Evolutionary conservation across 352 stramenopile genomes (phyloP), one percentile per base, ranked within the genome.

Genomic region (Globisporangium alternatum): DNA sequence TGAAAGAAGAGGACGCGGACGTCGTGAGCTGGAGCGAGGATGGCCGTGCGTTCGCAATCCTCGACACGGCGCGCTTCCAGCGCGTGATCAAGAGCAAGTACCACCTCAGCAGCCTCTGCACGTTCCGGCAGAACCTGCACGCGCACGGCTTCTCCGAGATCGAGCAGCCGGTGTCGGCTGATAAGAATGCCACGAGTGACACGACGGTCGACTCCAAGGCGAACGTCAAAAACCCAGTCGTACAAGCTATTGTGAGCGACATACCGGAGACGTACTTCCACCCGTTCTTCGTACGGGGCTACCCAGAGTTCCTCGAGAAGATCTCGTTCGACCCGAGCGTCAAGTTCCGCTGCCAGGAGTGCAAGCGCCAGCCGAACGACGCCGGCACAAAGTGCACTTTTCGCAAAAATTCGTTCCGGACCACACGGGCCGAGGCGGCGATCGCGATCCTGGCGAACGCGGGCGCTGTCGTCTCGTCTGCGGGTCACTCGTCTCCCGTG

Each of bases 291-390:
- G 58, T 43, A 21, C 13, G 47, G 13, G 58, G 58, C 3, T 28
- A 30, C 15, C 58, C 58, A 1, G 58, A 47, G 9, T 28, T 49
- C 37, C 58, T 64, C 12, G 45, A 57, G 31, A 64, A 51, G 33
- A 64, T 64, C 45, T 51, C 22, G 17, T 64, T 56, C 33, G 58
- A 64, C 37, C 43, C 58, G 49, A 64, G 58, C 33, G 58, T 28
- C 3, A 64, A 64, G 39, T 56, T 57, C n/a, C 58, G 58, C 13
- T 64, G 58, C 47, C 47, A 49, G 4, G 49, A 57, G 7, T 64
- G 58, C 58, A 64, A 55, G 37, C 44, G 58, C 15, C 58, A 37
- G n/a, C 58, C 58, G n/a, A 64, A 64, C 15, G 58, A 64, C 8
- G 22, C 33, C 9, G 58, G 58, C 5, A 49, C 58, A 35, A 64